Evolutionary conservation across 140 eudicot species (phyloP).

Genomic region (Anethum foeniculum): DNA sequence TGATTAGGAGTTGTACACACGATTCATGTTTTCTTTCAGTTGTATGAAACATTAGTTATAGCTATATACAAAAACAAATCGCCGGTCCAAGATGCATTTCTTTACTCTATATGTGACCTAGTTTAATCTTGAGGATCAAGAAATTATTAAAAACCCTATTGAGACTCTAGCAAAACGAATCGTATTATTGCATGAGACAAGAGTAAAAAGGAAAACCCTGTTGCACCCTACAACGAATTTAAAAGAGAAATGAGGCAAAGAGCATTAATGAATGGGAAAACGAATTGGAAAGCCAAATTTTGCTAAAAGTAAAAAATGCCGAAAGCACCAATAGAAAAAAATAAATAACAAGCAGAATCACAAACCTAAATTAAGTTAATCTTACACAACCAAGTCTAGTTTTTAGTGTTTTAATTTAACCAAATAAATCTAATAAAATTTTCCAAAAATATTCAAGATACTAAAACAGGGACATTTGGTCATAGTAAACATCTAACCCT

Average conservation of each 20-base stretch:
- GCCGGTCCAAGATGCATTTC: background rate
- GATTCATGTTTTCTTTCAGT: background rate
- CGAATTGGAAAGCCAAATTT: background rate
- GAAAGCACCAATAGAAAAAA: too few relatives aligned
- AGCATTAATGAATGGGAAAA: background rate
- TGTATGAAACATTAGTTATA: background rate
- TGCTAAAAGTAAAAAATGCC: too few relatives aligned
- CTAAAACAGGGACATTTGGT: too few relatives aligned
- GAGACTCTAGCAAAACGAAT: background rate
- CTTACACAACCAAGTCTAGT: too few relatives aligned
- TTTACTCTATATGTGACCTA: background rate
- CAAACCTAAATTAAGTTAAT: too few relatives aligned
- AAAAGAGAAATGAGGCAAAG: background rate
- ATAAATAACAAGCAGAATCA: too few relatives aligned
- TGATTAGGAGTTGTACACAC: background rate
- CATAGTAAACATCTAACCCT: too few relatives aligned
- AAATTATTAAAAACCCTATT: background rate
- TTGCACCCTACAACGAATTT: background rate
- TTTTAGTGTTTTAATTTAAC: too few relatives aligned
- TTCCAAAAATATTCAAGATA: too few relatives aligned
- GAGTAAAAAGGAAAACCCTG: background rate
- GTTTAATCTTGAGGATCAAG: background rate
- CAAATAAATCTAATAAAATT: too few relatives aligned
- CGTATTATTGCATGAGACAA: conserved; percentile 2
- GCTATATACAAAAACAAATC: background rate